Base-by-base conservation (phyloP, 164 flowering plant genomes). In the Piper longum region DNA sequence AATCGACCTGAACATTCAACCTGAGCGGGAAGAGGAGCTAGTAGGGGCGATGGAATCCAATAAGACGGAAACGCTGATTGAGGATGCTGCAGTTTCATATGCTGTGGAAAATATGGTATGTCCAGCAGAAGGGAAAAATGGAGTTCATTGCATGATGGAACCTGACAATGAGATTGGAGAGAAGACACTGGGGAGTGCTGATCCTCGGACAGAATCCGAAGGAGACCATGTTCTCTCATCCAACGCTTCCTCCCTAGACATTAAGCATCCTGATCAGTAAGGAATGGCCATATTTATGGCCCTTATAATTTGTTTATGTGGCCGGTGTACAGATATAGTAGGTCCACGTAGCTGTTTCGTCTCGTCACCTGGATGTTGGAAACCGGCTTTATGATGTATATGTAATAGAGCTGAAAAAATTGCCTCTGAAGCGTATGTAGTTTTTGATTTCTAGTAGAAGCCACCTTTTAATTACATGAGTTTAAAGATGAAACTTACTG, bases 1-100 rank as follows among this genome's bases (percentile, higher is more conserved):
- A 62, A 85, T 90, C 57, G 95, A 90, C 70, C 75, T 90, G 54
- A 90, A 90, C 71, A 84, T 84, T 64, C 85, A 86, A 72, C 95
- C 95, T 9, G 97, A 89, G 70, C 61, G 85, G 16, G 95, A 89
- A 67, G 90, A 86, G 61, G 91, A 83, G 45, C 57, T 70, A 14
- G 80, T 84, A 26, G 80, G 87, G 14, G 70, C 74, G 54, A 77
- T 84, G 3, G 84, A 81, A 66, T 70, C 82, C 44, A 75, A 78
- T 54, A 55, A 64, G 72, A 68, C 70, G 78, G 62, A 66, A 64
- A 75, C 52, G 74, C 17, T 70, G 67, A 69, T 74, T 39, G 76
- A 73, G 59, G 80, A 77, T 73, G 76, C 79, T 39, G 60, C 75
- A 2, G 81, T 80, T 19, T 70, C 64, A 59, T 73, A 62, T 63